Evolutionary conservation across 1,139 yeast genomes (phyloP), one percentile per base, ranked within the genome.

Genomic region (Candida gigantensis): DNA sequence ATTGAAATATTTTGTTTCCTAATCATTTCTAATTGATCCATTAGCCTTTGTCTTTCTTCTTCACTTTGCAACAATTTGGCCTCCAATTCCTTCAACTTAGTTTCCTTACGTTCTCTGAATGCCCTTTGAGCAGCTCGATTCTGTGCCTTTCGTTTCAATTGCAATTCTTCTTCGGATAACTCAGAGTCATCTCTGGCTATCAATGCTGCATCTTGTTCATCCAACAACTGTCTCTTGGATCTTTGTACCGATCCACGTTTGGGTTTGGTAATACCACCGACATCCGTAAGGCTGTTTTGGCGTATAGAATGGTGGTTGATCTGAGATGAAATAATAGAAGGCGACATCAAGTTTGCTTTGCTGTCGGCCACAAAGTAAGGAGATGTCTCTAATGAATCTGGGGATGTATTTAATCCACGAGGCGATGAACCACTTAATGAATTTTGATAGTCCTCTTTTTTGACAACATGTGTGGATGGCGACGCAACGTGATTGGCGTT

Each of bases 101-200:
- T 77, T 56, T 86, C 95, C 55, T 86, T 85, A 35, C 96, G 77
- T 57, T 86, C 94, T 45, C 96, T 70, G 61, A 87, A 87, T 1
- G 96, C 96, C 47, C 92, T 69, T 60, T 87, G 96, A 0, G 96
- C 95, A 4, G 92, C 94, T 51, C 96, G 68, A 56, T 88, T 88
- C 55, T 85, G 95, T 0, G 90, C 90, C 55, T 82, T 86, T 35
- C 85, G 74, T 55, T 79, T 79, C 46, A 68, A 52, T 32, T 68
- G 72, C 19, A 76, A 50, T 44, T 77, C 81, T 17, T 72, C 74
- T 34, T 77, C 81, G 5, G 65, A 58, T 25, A 71, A 55, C 37
- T 65, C 68, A 1, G 67, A 51, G 41, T 70, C 76, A 42, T 70
- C 75, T 37, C 51, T 55, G 9, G 70, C 57, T 28, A 70, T 60